Evolutionary conservation across 441 rosid genomes (phyloP), one percentile per base, ranked within the genome.

Genomic region (Flueggea neowawraea): DNA sequence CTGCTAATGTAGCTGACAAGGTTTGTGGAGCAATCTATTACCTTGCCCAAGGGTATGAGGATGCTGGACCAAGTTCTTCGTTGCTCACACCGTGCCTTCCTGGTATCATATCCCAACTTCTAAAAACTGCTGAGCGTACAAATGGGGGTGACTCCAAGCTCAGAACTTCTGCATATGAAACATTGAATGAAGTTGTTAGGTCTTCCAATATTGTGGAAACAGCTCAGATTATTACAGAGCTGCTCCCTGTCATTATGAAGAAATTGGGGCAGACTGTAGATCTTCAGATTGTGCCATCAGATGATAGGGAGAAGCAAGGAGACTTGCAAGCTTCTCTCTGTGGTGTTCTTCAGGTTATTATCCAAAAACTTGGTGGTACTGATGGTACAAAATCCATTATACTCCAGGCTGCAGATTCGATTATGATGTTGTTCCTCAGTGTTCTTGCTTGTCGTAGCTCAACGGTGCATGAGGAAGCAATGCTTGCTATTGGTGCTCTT

Each of bases 391-490:
- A 78, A 77, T 65, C 83, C 56, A 58, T 83, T 59, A 67, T 86
- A 68, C 83, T 79, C 68, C 96, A 87, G 78, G 83, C 78, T 39
- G 91, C 90, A 16, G 96, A 94, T 75, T 82, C 88, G 72, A 94
- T 94, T 73, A 94, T 94, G 99, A 28, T 83, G 54, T 66, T 91
- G 60, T 87, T 91, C 78, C 90, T 94, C 45, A 80, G 80, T 75
- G 97, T 94, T 60, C 83, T 94, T 73, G 84, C 84, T 59, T 89
- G 96, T 65, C 86, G 83, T 69, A 89, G 92, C 71, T 90, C 97
- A 70, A 93, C 96, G n/a, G 96, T 90, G 60, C 97, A 90, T n/a
- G 96, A 93, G 77, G 98, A 93, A 80, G 97, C 96, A 55, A 89
- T 94, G 95, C 96, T 94, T 52, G 98, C 97, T 33, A 89, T 94